Evolutionary conservation across 805 yeast species (phyloP), one percentile per base, ranked within the genome.

Genomic region (Schwanniomyces sp.): DNA sequence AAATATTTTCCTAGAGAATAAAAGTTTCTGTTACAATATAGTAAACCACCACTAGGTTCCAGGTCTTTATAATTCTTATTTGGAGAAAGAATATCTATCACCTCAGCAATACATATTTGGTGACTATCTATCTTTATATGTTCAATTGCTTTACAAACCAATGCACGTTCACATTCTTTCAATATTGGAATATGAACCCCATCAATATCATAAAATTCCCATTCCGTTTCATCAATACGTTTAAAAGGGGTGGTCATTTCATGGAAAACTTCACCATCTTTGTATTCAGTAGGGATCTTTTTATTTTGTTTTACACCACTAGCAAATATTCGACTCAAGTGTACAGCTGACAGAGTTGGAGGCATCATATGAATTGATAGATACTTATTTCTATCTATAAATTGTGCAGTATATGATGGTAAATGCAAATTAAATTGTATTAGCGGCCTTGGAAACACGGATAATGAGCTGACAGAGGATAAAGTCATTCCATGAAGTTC

Each of bases 81-180:
- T 2, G 66, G 68, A n/a, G 51, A 52, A 34, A 70, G 51, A 2
- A 86, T 79, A 36, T 86, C 86, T 32, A 73, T 67, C 4, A 92
- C 95, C 50, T 80, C 76, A 3, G 89, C 96, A 4, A 91, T 81
- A 94, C 97, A 89, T 3, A 92, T 82, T 61, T 91, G 96, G 67
- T 92, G 98, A 59, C 87, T 90, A 50, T 87, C 91, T 0, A 90
- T 85, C 9, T 63, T 62, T 43, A 86, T 75, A 4, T 77, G 79
- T 24, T 74, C 68, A 40, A 64, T 69, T 45, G 78, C 79, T 46
- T 78, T 72, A 61, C 94, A 88, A 16, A 88, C 76, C 51, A 88
- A 66, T 1, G 83, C 79, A 41, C 82, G 68, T 52, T 85, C 91
- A 29, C 82, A 76, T 21, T 78, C 72, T 18, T 69, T 70, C 48